phyloP scores from a whole-genome alignment of 1,284 basidiomycete species.

The Austroboletus novae-zelandiae region DNA sequence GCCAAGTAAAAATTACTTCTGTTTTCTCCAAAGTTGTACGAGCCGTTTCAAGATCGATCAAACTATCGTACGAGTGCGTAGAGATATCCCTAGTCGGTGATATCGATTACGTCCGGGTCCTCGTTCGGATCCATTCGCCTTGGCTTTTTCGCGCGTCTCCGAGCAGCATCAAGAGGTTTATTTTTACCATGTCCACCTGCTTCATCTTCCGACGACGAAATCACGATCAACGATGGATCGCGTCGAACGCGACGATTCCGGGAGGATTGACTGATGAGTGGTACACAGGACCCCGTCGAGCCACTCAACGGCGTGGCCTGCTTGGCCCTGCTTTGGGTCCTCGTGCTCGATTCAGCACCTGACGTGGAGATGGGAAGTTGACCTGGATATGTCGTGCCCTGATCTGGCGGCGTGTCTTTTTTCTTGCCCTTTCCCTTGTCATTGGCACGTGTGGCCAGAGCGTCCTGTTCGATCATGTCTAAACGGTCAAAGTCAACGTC shows the following conservation, averaged over 20 bases:
- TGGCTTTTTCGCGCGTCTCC: slow-evolving; percentile 8
- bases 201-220: slow-evolving; percentile 23
- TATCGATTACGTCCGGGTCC: slow-evolving; percentile 24
- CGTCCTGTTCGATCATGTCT: slow-evolving; percentile 30
- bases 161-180: slow-evolving; percentile 3
- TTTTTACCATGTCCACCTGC: not conserved
- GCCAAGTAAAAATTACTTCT: too few species aligned
- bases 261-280: slow-evolving; percentile 19
- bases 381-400: slow-evolving; percentile 20
- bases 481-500: slow-evolving; percentile 31
- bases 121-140: slow-evolving; percentile 18
- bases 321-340: slow-evolving; percentile 8
- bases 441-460: slow-evolving; percentile 6
- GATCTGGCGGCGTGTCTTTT: slow-evolving; percentile 6
- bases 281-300: slow-evolving; percentile 12
- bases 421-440: slow-evolving; percentile 20
- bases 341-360: slow-evolving; percentile 19
- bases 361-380: slow-evolving; percentile 7
- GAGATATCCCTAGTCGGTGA: slow-evolving; percentile 25
- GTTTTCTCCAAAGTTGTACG: too few species aligned
- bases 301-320: slow-evolving; percentile 15
- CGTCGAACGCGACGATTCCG: slow-evolving; percentile 12
- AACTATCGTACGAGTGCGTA: too few species aligned
- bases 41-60: too few species aligned
- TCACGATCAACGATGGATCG: slow-evolving; percentile 26